phyloP scores from a whole-genome alignment of 441 rosid species.

The Erysimum cheiri region DNA sequence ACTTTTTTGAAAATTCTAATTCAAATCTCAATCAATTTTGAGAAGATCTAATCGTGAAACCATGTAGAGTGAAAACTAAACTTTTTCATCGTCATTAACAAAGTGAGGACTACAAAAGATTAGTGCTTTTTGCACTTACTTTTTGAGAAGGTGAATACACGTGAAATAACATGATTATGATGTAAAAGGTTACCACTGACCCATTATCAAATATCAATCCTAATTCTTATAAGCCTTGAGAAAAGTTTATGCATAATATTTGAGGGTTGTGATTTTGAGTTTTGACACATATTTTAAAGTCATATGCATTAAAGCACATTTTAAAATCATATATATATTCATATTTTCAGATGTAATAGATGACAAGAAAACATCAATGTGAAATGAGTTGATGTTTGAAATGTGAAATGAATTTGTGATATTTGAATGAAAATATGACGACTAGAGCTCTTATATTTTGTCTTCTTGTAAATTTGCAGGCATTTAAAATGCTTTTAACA shows the following conservation, averaged over 20 bases:
- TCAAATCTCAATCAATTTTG: neutral
- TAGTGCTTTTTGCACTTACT: too few species aligned
- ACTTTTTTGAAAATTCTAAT: too few species aligned
- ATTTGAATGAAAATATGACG: constrained; percentile 7
- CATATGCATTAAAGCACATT: too few species aligned
- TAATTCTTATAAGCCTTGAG: neutral
- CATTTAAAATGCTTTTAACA: constrained; percentile 10
- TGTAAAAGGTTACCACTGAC: neutral
- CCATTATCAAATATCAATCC: neutral
- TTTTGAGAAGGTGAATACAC: too few species aligned
- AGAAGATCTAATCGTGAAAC: too few species aligned
- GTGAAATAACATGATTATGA: neutral
- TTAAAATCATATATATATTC: too few species aligned
- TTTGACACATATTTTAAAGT: too few species aligned
- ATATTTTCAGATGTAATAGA: neutral
- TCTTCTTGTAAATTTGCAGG: neutral
- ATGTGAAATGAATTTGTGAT: neutral
- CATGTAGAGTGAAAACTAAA: too few species aligned
- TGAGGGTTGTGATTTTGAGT: too few species aligned
- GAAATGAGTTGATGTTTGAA: constrained; percentile 1
- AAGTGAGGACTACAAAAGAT: too few species aligned
- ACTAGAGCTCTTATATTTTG: neutral
- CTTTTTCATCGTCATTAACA: too few species aligned
- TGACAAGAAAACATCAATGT: constrained; percentile 13
- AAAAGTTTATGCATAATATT: too few species aligned